Evolutionary conservation across 2,329 filamentous ascomycete genomes (phyloP), one percentile per base, ranked within the genome.

Genomic region (Pestalotiopsis sp.): DNA sequence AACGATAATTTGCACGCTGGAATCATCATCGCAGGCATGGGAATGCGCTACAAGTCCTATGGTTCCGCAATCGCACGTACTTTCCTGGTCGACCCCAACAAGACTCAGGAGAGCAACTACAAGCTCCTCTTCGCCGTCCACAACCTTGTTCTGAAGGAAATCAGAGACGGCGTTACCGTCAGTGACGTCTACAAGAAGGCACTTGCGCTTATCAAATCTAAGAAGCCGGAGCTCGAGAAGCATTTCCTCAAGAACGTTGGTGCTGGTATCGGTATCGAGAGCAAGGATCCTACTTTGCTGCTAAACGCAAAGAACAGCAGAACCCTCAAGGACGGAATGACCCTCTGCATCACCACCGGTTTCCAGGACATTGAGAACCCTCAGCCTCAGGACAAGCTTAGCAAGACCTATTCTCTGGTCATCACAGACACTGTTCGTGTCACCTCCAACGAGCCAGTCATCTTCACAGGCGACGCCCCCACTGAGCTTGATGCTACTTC

Each of bases 21-120:
- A 52, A 94, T 98, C 75, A 99, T 99, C 75, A 90, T 99, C 74
- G 93, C 94, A 6, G 93, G 93, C 1, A 90, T 99, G 81, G 96
- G 96, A 66, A 87, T 99, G 71, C 90, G 96, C 72, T 99, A 99
- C 83, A 96, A 96, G 82, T 97, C 94, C 1, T 99, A 99, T 81
- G 95, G 93, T 78, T 97, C 95, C 2, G 89, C 94, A 70, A 94
- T 99, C 73, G 94, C 93, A 13, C 91, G 96, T 72, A 98, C 97
- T 7, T 99, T 97, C 80, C 87, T 99, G 70, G 95, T 99, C 61
- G 97, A 98, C 75, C 97, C 97, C 17, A 98, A 96, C 83, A 98
- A 98, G 81, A 90, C 93, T 0, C 96, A 99, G 78, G 96, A 98
- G 81, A 92, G 88, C 78, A 96, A 95, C 78, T 99, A 99, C 85